Percentiles rank a stretch among this genome's conserved stretches.
Evolutionary conservation across 1,284 basidiomycete species (phyloP).

Genomic region (Ustilago curta): DNA sequence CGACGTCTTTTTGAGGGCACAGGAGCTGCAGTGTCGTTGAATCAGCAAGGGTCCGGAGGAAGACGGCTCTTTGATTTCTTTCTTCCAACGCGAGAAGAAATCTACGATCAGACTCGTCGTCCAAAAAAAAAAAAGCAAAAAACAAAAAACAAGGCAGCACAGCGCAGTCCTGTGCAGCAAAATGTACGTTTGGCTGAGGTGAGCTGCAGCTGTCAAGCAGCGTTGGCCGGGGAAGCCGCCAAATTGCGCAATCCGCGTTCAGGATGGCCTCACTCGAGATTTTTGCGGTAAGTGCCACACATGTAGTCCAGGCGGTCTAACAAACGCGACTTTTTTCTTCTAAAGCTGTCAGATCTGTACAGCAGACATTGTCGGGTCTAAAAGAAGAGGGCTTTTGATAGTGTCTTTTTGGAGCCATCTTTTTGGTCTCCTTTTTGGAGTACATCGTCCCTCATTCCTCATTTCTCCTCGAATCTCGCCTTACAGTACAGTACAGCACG

Average conservation of each 20-base stretch:
- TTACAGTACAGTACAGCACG: no score
- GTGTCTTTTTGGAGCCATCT: neutral
- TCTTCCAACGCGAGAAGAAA: constrained; percentile 14
- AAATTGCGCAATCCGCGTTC: constrained; percentile 5
- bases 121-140: no score
- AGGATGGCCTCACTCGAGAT: constrained; percentile 5
- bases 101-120: neutral
- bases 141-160: neutral
- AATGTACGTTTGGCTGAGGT: constrained; percentile 3
- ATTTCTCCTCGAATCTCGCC: no score
- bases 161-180: neutral
- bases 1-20: neutral
- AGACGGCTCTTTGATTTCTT: constrained; percentile 1
- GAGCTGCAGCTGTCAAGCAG: neutral
- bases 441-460: neutral
- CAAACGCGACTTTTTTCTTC: neutral
- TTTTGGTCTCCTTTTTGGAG: neutral
- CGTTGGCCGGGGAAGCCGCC: neutral
- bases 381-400: neutral
- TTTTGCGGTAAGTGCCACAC: neutral
- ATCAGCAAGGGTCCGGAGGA: neutral
- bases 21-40: neutral
- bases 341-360: neutral
- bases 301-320: neutral
- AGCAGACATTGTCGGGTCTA: neutral